Evolutionary conservation across 345 rosid genomes (phyloP).

Genomic region (Arabidopsis arenosa): DNA sequence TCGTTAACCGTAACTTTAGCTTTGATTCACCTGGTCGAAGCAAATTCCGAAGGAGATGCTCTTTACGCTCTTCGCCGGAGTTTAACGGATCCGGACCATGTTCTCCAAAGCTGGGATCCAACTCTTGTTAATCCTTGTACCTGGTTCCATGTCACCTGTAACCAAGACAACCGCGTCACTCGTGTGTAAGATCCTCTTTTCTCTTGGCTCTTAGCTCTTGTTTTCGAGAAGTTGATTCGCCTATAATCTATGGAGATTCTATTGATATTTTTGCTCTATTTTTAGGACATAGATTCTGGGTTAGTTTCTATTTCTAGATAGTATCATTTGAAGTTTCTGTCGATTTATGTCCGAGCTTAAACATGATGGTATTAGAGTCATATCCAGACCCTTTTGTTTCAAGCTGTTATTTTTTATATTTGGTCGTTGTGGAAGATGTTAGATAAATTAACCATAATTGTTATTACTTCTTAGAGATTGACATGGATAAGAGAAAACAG

Average conservation of each 20-base stretch:
- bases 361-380: not conserved
- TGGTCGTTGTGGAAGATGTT: constrained; percentile 14
- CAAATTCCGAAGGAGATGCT: constrained; percentile 93
- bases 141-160: constrained; percentile 97
- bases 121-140: constrained; percentile 95
- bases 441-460: not conserved
- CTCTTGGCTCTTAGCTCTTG: not conserved
- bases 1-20: constrained; percentile 41
- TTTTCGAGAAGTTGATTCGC: constrained; percentile 23
- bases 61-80: constrained; percentile 71
- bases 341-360: constrained; percentile 14
- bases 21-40: constrained; percentile 47
- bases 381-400: not conserved
- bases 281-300: constrained; percentile 5
- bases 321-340: not conserved
- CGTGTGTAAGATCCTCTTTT: constrained; percentile 61
- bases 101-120: constrained; percentile 99
- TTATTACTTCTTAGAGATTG: constrained; percentile 1
- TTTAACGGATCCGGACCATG: constrained; percentile 81
- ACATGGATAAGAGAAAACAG: not conserved
- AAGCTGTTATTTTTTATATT: not conserved
- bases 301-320: constrained; percentile 3
- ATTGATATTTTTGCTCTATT: constrained; percentile 7
- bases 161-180: constrained; percentile 86
- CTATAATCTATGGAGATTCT: constrained; percentile 29